phyloP scores from a whole-genome alignment of 2,329 filamentous ascomycete genomes.

The Dissoconium aciculare region DNA sequence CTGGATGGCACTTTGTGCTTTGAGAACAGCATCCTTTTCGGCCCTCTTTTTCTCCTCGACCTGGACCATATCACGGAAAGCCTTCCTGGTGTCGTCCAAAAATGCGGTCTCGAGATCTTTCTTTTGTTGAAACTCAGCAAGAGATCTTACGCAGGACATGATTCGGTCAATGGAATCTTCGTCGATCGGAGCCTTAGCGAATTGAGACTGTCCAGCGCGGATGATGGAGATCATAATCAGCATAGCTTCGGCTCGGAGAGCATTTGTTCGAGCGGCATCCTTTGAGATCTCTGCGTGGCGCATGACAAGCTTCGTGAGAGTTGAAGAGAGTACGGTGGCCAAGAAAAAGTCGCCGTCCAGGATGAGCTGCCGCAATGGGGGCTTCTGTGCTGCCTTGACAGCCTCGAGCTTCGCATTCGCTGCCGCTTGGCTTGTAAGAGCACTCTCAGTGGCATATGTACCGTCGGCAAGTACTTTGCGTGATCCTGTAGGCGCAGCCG shows the following conservation, averaged over 20 bases:
- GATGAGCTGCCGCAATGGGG: constrained; percentile 83
- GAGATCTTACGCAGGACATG: constrained; percentile 88
- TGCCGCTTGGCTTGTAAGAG: constrained; percentile 81
- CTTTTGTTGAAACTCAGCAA: constrained; percentile 77
- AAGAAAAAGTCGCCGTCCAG: constrained; percentile 96
- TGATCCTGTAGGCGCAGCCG: constrained; percentile 63
- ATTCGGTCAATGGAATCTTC: constrained; percentile 97
- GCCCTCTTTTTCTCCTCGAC: constrained; percentile 95
- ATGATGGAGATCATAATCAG: constrained; percentile 99
- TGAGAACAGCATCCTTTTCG: constrained; percentile 84
- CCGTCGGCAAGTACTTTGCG: constrained; percentile 88
- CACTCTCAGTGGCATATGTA: constrained; percentile 93
- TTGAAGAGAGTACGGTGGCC: constrained; percentile 85
- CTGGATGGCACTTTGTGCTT: constrained; percentile 84
- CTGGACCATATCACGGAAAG: constrained; percentile 93
- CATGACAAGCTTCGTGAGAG: constrained; percentile 94
- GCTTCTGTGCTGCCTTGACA: constrained; percentile 93
- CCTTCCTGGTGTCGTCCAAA: constrained; percentile 84
- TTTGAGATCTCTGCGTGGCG: constrained; percentile 85
- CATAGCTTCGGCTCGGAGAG: constrained; percentile 91
- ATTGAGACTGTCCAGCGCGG: constrained; percentile 94
- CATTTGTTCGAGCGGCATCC: constrained; percentile 77
- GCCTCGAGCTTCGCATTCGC: constrained; percentile 85
- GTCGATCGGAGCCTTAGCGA: constrained; percentile 92
- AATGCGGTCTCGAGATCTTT: constrained; percentile 88